A percentile compares a stretch with the other conserved stretches of the same genome.
Evolutionary conservation across 73 alveolate genomes (phyloP).

Genomic region (Blepharisma japonicum): DNA sequence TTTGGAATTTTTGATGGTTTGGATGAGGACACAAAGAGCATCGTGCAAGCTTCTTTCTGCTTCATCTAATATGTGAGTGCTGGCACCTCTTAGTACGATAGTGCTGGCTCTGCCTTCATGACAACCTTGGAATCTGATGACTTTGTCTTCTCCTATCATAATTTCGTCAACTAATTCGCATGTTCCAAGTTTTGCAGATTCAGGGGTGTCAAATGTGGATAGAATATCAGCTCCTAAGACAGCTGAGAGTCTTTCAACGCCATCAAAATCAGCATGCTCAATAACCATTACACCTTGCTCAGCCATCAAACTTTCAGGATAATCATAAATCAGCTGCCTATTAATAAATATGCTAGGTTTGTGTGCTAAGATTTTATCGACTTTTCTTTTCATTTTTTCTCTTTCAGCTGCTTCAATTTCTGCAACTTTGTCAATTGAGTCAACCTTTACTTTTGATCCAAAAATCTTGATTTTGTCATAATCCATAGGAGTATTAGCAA

Average conservation of each 20-base stretch:
- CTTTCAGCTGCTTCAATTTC: conserved; percentile 96
- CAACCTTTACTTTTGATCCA: conserved; percentile 94
- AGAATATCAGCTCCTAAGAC: conserved; percentile 96
- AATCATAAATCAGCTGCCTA: conserved; percentile 93
- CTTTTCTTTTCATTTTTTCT: conserved; percentile 91
- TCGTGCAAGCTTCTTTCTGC: conserved; percentile 97
- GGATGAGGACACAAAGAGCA: conserved; percentile 90
- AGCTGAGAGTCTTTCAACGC: conserved; percentile 96
- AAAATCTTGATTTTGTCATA: conserved; percentile 94
- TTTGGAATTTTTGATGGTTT: conserved; percentile 80
- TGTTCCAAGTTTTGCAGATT: conserved; percentile 76
- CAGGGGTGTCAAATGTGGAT: conserved; percentile 95
- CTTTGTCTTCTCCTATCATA: conserved; percentile 98
- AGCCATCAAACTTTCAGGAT: conserved; percentile 93
- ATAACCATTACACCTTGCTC: conserved; percentile 95
- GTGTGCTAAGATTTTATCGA: conserved; percentile 83
- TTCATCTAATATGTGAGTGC: conserved; percentile 93
- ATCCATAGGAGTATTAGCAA: conserved; percentile 97
- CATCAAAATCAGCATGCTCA: conserved; percentile 99
- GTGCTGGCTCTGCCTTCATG: conserved; percentile 89
- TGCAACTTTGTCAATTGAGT: conserved; percentile 89
- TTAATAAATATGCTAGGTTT: conserved; percentile 93
- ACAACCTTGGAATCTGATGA: conserved; percentile 89
- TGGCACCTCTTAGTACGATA: conserved; percentile 95
- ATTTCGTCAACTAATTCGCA: conserved; percentile 93